These are phyloP conservation scores for Phytopythium boreale DNA, from an alignment of 352 stramenopile species.

Conservation along the genomic window DNA sequence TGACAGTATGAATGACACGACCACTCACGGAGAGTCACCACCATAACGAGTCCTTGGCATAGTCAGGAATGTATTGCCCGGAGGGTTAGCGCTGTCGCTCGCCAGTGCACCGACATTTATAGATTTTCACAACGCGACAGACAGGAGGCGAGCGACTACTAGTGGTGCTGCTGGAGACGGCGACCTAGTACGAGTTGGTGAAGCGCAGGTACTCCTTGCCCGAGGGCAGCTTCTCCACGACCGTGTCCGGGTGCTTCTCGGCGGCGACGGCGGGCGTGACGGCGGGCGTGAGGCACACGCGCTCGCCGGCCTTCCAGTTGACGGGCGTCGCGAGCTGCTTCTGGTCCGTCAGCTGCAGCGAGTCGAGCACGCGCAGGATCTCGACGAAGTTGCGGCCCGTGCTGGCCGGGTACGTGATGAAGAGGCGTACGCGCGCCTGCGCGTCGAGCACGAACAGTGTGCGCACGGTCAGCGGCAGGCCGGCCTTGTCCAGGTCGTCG, in stretches of 20 bases:
- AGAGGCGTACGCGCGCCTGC: conserved; percentile 87
- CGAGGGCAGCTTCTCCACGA: conserved; percentile 64
- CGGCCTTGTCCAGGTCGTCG: conserved; percentile 68
- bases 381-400: conserved; percentile 93
- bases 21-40: neutral
- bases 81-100: neutral
- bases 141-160: neutral
- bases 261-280: conserved; percentile 59
- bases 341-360: conserved; percentile 72
- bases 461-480: conserved; percentile 88
- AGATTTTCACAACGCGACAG: neutral
- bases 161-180: neutral
- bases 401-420: conserved; percentile 90
- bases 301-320: conserved; percentile 70
- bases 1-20: neutral
- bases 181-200: conserved; percentile 34
- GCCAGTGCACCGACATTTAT: neutral
- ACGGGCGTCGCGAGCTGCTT: conserved; percentile 54
- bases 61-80: neutral
- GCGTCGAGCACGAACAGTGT: conserved; percentile 91
- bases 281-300: conserved; percentile 59
- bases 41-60: neutral
- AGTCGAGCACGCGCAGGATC: conserved; percentile 89
- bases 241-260: conserved; percentile 57
- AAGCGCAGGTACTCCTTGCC: conserved; percentile 77